These are phyloP conservation scores for Phytophthora chlamydospora DNA, from an alignment of 352 stramenopile genomes.

Conservation along the genomic window DNA sequence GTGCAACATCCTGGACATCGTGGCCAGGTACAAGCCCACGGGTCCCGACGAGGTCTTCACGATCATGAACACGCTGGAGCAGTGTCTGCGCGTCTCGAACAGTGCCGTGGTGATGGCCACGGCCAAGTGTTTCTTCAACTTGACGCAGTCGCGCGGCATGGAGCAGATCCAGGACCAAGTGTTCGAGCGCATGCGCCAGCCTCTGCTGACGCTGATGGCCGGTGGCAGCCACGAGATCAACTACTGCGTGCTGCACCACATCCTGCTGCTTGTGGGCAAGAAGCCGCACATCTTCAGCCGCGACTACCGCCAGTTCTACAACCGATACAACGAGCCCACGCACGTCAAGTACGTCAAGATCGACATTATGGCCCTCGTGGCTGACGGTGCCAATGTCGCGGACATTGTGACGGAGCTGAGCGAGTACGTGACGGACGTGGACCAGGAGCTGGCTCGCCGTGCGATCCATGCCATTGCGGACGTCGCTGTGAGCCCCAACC, in stretches of 20 bases:
- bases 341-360: conserved; percentile 99
- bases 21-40: conserved; percentile 93
- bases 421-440: conserved; percentile 96
- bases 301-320: conserved; percentile 98
- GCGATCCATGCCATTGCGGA: conserved; percentile 94
- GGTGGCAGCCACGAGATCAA: conserved; percentile 92
- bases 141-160: conserved; percentile 91
- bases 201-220: conserved; percentile 98
- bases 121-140: conserved; percentile 97
- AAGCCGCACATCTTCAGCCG: conserved; percentile 96
- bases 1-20: conserved; percentile 95
- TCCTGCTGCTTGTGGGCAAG: conserved; percentile 95
- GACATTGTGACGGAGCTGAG: conserved; percentile 98
- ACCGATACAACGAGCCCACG: conserved; percentile 98
- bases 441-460: conserved; percentile 92
- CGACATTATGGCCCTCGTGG: conserved; percentile 94
- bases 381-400: conserved; percentile 92
- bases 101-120: conserved; percentile 96
- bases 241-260: conserved; percentile 97
- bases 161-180: conserved; percentile 89
- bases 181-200: conserved; percentile 93
- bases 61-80: conserved; percentile 98
- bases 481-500: conserved; percentile 91
- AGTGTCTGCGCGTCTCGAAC: conserved; percentile 95
- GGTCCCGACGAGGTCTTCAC: conserved; percentile 96